Evolutionary conservation across 1,284 basidiomycete species (phyloP).

Genomic region (Ceratobasidium sp.): DNA sequence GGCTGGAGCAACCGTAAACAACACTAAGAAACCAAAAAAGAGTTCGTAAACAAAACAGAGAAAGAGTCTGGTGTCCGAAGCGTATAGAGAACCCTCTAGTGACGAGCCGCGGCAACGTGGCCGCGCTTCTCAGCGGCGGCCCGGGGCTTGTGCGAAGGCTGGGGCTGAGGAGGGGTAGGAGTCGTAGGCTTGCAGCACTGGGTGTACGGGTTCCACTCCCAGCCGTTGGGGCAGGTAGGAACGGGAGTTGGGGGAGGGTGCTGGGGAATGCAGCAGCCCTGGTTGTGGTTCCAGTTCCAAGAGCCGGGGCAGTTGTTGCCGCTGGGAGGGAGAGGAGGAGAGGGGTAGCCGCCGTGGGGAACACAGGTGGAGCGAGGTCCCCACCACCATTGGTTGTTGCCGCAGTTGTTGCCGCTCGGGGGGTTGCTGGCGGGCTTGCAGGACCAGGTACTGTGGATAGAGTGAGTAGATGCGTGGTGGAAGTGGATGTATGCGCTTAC

Average conservation of each 20-base stretch:
- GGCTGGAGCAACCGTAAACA: background rate
- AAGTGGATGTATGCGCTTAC: conserved; percentile 21
- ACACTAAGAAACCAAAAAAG: conserved; percentile 1
- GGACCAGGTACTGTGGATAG: background rate
- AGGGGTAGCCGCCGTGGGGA: conserved; percentile 24
- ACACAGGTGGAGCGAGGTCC: conserved; percentile 8
- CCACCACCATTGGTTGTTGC: conserved; percentile 22
- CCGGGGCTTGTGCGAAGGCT: conserved; percentile 13
- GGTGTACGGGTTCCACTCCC: conserved; percentile 14
- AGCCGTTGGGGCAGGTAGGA: conserved; percentile 3
- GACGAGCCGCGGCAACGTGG: conserved; percentile 2
- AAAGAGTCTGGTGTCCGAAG: background rate
- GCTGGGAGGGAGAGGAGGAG: conserved; percentile 12
- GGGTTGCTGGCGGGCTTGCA: conserved; percentile 15
- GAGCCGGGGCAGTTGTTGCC: background rate
- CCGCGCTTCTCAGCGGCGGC: conserved; percentile 5
- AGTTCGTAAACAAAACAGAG: conserved; percentile 13
- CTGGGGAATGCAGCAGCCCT: conserved; percentile 35
- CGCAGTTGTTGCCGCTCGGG: conserved; percentile 9
- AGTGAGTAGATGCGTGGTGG: background rate
- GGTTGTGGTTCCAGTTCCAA: conserved; percentile 1
- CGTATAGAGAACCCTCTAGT: conserved; percentile 18
- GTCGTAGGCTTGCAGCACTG: conserved; percentile 22
- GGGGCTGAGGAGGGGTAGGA: conserved; percentile 4
- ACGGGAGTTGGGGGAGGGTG: conserved; percentile 5